Evolutionary conservation across 192 early-diverging fungal species (phyloP), one percentile per base, ranked within the genome.

Genomic region (Chytriomyces sp.): DNA sequence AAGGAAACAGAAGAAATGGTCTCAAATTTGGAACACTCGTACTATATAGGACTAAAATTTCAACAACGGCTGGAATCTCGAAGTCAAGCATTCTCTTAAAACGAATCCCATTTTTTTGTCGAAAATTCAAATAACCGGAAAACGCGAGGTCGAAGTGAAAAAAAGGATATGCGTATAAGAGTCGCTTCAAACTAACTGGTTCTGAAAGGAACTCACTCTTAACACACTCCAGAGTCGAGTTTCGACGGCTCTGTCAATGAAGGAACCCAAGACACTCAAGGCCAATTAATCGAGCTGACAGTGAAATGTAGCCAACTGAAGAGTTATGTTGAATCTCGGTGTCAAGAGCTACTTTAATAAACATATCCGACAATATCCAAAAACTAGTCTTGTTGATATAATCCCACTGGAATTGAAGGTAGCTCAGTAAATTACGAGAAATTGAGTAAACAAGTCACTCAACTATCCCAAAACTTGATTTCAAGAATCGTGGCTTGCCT

Each of bases 401-500:
- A 58, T 17, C 56, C 56, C 56, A 58, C 56, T 58, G 28, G 4
- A 25, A 58, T 25, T 25, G 19, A 4, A 22, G 4, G 14, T 14
- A 30, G 26, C 56, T 10, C n/a, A 14, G 28, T 14, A 25, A 58
- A 58, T 32, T 1, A 58, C 14, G 2, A 58, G 12, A 58, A 58
- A 58, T 12, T 25, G 31, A 0, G 28, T 3, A 22, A 26, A 26
- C 12, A 58, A 3, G 14, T 17, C 17, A 25, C 70, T 12, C 55
- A 66, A 38, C 53, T 86, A 33, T 93, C 85, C 91, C 91, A 95
- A 75, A 95, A 95, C 28, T 84, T 78, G 39, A 85, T 81, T 69
- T 95, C 93, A 52, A 95, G 76, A 26, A 82, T 56, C 19, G 88
- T 88, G 3, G 89, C 92, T 31, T 91, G 86, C 32, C 83, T 75